Evolutionary conservation across 768 basidiomycete species (phyloP), one percentile per base, ranked within the genome.

Genomic region (Dacryopinax spathularia): DNA sequence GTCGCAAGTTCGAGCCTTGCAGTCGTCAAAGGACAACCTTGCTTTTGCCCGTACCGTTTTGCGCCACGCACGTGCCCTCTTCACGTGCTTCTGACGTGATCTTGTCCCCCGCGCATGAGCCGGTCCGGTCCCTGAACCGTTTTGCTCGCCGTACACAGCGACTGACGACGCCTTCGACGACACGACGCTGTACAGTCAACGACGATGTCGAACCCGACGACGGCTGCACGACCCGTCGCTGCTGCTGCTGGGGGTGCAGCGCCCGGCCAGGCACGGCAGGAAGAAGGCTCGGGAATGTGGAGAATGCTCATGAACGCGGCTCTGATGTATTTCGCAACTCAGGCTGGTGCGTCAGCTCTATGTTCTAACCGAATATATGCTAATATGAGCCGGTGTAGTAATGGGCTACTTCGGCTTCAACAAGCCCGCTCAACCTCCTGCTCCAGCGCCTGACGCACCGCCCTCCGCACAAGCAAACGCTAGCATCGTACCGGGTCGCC

Each of bases 241-340:
- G 48, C 48, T 7, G 25, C 48, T 22, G 13, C 48, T 25, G 48
- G 25, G 10, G 22, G 33, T 35, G 33, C 2, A 9, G n/a, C 22
- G 43, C 6, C 33, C 25, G 2, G 33, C 3, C 10, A 61, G 31
- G 1, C 60, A 39, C 15, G 18, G n/a, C n/a, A 22, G 25, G 48
- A 59, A 18, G 43, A 41, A 25, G 33, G n/a, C 13, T 65, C 63
- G 37, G 69, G 22, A 43, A 64, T 61, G 16, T 27, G 48, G 48
- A 10, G 48, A 10, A 56, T 56, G 48, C 22, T 56, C 48, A 56
- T 56, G 48, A 56, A 56, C 20, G 48, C 48, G 3, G 48, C 48
- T 10, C 48, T 56, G 5, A 31, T 56, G 29, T 56, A 56, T 29
- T 56, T 56, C 29, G 48, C 48, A 27, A 27, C 48, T 29, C 48